Evolutionary conservation across 805 yeast species (phyloP).

Genomic region (Teunomyces cretensis): DNA sequence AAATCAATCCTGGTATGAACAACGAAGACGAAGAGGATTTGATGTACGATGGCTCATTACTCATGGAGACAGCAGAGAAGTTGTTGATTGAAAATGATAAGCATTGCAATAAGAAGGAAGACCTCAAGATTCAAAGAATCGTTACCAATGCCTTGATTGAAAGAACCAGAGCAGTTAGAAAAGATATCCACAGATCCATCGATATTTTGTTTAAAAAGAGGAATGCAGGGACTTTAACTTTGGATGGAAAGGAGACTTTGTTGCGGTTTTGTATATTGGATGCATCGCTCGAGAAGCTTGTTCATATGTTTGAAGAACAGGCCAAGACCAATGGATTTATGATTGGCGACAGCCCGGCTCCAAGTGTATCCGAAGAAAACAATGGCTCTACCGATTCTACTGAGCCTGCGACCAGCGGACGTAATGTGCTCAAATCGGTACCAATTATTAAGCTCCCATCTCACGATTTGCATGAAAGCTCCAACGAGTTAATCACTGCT

Average conservation of each 20-base stretch:
- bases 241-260: slow-evolving; percentile 56
- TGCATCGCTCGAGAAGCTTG: slow-evolving; percentile 52
- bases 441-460: slow-evolving; percentile 3
- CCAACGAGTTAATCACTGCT: slow-evolving; percentile 50
- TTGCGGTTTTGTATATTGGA: slow-evolving; percentile 55
- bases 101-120: slow-evolving; percentile 26
- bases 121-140: slow-evolving; percentile 41
- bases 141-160: slow-evolving; percentile 52
- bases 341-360: slow-evolving; percentile 9
- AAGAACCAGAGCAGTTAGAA: slow-evolving; percentile 48
- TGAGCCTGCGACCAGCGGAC: not conserved
- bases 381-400: not conserved
- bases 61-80: slow-evolving; percentile 72
- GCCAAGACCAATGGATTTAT: slow-evolving; percentile 18
- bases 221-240: slow-evolving; percentile 45
- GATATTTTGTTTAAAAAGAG: slow-evolving; percentile 49
- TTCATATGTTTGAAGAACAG: slow-evolving; percentile 49
- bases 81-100: slow-evolving; percentile 40
- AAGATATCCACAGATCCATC: slow-evolving; percentile 52
- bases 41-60: slow-evolving; percentile 71
- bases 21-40: slow-evolving; percentile 60
- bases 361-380: not conserved
- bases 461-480: slow-evolving; percentile 44
- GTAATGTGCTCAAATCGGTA: not conserved
- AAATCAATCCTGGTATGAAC: slow-evolving; percentile 64